Conservation (phyloP, 768 basidiomycete genomes). For the Tephrocybe sp. region DNA sequence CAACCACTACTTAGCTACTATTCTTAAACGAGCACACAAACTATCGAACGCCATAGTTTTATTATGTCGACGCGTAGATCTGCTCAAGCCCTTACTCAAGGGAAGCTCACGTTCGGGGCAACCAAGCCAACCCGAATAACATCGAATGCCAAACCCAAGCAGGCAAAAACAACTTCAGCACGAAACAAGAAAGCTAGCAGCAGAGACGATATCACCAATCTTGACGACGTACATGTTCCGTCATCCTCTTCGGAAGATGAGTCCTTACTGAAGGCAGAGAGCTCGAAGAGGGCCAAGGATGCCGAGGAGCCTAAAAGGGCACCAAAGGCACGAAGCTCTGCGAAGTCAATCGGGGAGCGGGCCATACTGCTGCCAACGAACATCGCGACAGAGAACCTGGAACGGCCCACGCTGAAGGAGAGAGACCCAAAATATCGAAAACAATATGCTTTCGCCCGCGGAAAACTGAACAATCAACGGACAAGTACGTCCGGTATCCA, state of each 20-base stretch:
- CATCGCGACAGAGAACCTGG: conserved; percentile 11
- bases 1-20: not conserved
- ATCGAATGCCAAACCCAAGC: conserved; percentile 22
- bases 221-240: conserved; percentile 24
- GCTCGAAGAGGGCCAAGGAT: no score
- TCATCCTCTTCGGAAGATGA: conserved; percentile 21
- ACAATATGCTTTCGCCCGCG: conserved; percentile 45
- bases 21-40: not conserved
- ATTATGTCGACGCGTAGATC: conserved; percentile 8
- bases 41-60: no score
- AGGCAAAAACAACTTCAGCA: conserved; percentile 12
- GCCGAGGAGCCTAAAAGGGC: no score
- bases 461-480: conserved; percentile 53
- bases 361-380: not conserved
- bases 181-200: conserved; percentile 11
- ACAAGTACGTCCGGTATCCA: conserved; percentile 54
- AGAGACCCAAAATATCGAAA: conserved; percentile 54
- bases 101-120: conserved; percentile 43
- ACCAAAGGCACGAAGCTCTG: not conserved
- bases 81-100: conserved; percentile 39
- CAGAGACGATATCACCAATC: conserved; percentile 21
- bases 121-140: conserved; percentile 41
- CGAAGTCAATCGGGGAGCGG: not conserved
- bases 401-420: conserved; percentile 39
- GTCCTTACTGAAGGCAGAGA: conserved; percentile 5